phyloP scores from a whole-genome alignment of 306 rosid genomes.

The Cucumis sativus region Cucumber_9930_V3 NC_026655.2:31495501-31496000 shows the following conservation, averaged over 20 bases:
- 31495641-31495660: not conserved
- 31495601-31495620: too few relatives aligned
- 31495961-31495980: constrained; percentile 99
- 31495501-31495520: too few relatives aligned
- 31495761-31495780: too few relatives aligned
- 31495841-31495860: constrained; percentile 48
- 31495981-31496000: constrained; percentile 26
- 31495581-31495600: too few relatives aligned
- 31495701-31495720: too few relatives aligned
- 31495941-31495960: constrained; percentile 82
- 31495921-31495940: constrained; percentile 94
- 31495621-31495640: not conserved
- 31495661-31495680: not conserved
- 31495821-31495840: constrained; percentile 23
- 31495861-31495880: constrained; percentile 84
- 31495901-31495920: constrained; percentile 98
- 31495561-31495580: too few relatives aligned
- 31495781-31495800: too few relatives aligned
- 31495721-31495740: too few relatives aligned
- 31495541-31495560: too few relatives aligned
- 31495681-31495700: too few relatives aligned
- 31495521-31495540: too few relatives aligned
- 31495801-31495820: not conserved
- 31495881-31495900: constrained; percentile 97
- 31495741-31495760: too few relatives aligned